Conservation (phyloP, 768 basidiomycete species). For the Leccinum barrowsii region DNA sequence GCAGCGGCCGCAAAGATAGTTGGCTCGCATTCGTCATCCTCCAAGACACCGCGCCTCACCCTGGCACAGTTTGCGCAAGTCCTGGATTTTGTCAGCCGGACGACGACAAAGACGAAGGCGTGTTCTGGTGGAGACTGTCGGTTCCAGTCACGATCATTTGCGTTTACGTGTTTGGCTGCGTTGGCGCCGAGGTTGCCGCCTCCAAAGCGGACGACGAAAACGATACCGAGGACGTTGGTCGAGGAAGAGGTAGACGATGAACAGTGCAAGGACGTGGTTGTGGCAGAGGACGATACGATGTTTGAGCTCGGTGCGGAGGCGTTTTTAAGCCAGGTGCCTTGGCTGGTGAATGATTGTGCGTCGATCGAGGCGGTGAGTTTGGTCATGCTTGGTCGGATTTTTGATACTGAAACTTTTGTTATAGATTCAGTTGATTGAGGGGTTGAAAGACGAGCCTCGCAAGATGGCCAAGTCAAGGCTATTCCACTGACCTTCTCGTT, state of each 20-base stretch:
- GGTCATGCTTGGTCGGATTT: background rate
- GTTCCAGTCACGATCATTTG: background rate
- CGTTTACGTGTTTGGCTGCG: background rate
- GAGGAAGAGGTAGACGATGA: background rate
- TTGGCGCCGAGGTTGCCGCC: background rate
- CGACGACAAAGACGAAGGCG: background rate
- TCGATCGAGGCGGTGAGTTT: background rate
- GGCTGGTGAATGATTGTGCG: background rate
- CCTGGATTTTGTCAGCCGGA: background rate
- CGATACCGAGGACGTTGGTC: background rate
- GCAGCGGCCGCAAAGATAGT: constrained; percentile 94
- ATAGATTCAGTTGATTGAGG: too few species aligned
- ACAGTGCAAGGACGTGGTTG: background rate
- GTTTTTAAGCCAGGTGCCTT: constrained; percentile 6
- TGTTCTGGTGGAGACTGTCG: background rate
- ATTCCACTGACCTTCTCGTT: background rate
- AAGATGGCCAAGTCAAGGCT: background rate
- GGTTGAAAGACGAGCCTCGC: background rate
- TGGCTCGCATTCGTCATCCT: background rate
- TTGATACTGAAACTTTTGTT: too few species aligned
- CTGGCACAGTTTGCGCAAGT: background rate
- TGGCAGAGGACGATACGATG: constrained; percentile 2
- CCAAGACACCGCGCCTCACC: background rate
- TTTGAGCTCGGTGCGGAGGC: constrained; percentile 12
- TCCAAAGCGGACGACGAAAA: background rate